Percentiles rank a stretch among this genome's conserved stretches.
Conservation (phyloP, 1,284 basidiomycete genomes). For the Moesziomyces antarcticus region DNA sequence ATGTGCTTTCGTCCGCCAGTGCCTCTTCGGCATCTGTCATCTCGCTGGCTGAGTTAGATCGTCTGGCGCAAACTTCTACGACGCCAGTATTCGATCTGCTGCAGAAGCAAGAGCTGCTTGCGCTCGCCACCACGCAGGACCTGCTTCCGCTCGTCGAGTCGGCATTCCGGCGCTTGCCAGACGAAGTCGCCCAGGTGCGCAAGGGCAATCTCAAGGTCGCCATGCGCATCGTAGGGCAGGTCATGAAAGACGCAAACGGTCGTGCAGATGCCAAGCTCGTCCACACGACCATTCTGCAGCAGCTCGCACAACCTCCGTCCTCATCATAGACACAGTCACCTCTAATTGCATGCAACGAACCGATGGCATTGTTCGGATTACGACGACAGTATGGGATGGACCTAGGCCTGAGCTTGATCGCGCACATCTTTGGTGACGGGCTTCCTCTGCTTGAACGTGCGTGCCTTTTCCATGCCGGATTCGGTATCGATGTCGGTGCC, state of each 20-base stretch:
- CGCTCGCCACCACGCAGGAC: conserved; percentile 30
- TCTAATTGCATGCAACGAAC: no score
- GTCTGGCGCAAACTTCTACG: conserved; percentile 4
- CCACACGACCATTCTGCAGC: conserved; percentile 34
- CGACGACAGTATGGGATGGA: background rate
- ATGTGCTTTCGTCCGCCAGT: conserved; percentile 38
- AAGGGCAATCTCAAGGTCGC: conserved; percentile 83
- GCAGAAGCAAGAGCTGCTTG: conserved; percentile 22
- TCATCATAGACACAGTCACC: background rate
- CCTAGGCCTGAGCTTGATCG: conserved; percentile 40
- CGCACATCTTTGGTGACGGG: conserved; percentile 60
- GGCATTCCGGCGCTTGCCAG: conserved; percentile 77
- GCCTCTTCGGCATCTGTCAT: conserved; percentile 1
- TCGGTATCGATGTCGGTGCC: conserved; percentile 24
- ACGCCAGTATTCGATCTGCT: conserved; percentile 41
- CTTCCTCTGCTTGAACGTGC: conserved; percentile 61
- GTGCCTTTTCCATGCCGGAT: conserved; percentile 33
- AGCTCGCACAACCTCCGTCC: conserved; percentile 15
- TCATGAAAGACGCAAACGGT: conserved; percentile 86
- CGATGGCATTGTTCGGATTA: background rate
- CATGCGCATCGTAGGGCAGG: conserved; percentile 86
- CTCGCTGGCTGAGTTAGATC: conserved; percentile 10
- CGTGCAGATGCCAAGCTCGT: conserved; percentile 74
- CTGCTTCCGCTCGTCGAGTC: conserved; percentile 72
- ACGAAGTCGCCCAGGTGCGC: conserved; percentile 77